Conservation (phyloP, 2,329 filamentous ascomycete genomes). For the Setomelanomma holmii region DNA sequence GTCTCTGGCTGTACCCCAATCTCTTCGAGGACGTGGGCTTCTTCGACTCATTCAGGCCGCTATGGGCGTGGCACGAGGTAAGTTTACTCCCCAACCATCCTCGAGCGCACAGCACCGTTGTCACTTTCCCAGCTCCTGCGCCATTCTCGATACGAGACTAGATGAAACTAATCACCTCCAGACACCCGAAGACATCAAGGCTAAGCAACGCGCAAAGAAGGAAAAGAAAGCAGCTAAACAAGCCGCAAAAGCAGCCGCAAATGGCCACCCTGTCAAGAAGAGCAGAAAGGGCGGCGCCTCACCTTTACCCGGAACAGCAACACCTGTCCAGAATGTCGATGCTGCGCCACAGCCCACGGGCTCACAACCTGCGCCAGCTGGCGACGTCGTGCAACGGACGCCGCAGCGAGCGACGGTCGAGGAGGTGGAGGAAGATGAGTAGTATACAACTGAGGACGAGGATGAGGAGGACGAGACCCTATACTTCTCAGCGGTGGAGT, state of each 20-base stretch:
- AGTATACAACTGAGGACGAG: no score
- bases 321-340: slow-evolving; percentile 23
- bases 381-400: slow-evolving; percentile 16
- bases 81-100: not conserved
- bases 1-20: slow-evolving; percentile 98
- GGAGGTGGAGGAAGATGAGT: slow-evolving; percentile 47
- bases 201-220: slow-evolving; percentile 54
- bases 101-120: not conserved
- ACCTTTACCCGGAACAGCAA: slow-evolving; percentile 27
- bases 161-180: slow-evolving; percentile 10
- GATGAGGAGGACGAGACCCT: no score
- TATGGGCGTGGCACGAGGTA: slow-evolving; percentile 99
- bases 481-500: no score
- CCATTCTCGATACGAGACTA: not conserved
- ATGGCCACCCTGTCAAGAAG: slow-evolving; percentile 39
- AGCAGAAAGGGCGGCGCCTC: slow-evolving; percentile 43
- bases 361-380: slow-evolving; percentile 26
- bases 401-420: slow-evolving; percentile 45
- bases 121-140: not conserved
- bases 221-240: slow-evolving; percentile 45
- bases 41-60: slow-evolving; percentile 92
- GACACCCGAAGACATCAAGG: slow-evolving; percentile 53
- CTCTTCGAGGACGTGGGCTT: slow-evolving; percentile 98
- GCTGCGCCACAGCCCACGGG: slow-evolving; percentile 40
- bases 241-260: slow-evolving; percentile 39